Evolutionary conservation across 1,139 yeast genomes (phyloP).

Genomic region (Candida glucosophila): DNA sequence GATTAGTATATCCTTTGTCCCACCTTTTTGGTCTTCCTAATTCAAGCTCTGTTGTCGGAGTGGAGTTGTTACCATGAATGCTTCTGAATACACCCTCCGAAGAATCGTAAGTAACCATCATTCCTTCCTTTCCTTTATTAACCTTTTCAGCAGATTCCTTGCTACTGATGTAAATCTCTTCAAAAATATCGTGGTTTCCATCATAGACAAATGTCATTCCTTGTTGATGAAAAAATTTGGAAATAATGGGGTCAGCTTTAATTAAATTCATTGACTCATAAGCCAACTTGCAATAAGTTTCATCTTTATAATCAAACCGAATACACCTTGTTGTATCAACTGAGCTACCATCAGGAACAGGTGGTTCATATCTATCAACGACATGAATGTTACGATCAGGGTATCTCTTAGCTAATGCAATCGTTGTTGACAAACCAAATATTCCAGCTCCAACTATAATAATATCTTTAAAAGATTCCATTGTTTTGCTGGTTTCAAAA

Average conservation of each 20-base stretch:
- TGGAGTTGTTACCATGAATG: constrained; percentile 3
- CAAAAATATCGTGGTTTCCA: constrained; percentile 3
- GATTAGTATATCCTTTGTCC: constrained; percentile 2
- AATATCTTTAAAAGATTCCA: constrained; percentile 1
- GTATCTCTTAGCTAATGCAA: constrained; percentile 19
- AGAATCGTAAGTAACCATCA: constrained; percentile 1
- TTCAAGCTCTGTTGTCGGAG: neutral
- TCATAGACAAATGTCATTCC: constrained; percentile 3
- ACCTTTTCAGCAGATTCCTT: constrained; percentile 1
- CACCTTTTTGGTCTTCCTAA: constrained; percentile 2
- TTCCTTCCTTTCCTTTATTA: constrained; percentile 2
- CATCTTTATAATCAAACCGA: constrained; percentile 2
- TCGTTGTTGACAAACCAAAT: constrained; percentile 39
- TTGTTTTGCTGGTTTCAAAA: neutral
- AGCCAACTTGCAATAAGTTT: constrained; percentile 2
- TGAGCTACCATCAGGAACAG: constrained; percentile 3
- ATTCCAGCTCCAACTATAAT: constrained; percentile 22
- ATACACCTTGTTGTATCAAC: constrained; percentile 3
- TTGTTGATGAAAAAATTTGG: constrained; percentile 2
- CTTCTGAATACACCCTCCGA: constrained; percentile 2
- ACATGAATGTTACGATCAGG: constrained; percentile 9
- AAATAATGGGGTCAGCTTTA: constrained; percentile 2
- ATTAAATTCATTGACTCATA: constrained; percentile 1
- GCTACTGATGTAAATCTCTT: constrained; percentile 1
- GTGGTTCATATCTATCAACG: constrained; percentile 7